Evolutionary conservation across 805 yeast genomes (phyloP), one percentile per base, ranked within the genome.

Genomic region (Saccharomycopsis schoenii): DNA sequence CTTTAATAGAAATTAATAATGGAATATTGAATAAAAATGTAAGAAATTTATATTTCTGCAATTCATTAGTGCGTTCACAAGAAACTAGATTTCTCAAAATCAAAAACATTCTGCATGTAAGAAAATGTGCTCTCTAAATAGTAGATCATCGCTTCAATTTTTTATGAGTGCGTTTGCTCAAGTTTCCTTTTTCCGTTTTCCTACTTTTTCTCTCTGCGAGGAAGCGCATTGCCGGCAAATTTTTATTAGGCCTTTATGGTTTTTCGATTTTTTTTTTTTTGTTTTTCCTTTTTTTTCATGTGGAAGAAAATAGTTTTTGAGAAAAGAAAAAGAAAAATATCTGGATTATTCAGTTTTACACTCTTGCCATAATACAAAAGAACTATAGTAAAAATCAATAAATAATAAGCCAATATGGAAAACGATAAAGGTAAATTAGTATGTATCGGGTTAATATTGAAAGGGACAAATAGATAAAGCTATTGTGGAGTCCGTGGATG

Each of bases 391-490:
- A 19, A 43, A 24, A 47, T 47, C 34, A 55, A 55, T 40, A 55
- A 40, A 25, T 15, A 41, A 39, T 41, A 40, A 57, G 54, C 71
- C 88, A 90, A 80, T 76, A 93, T 93, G 99, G 98, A 93, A 88
- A 93, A 94, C 99, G 98, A 94, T 80, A 91, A 89, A 85, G 98
- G 99, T 81, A 96, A 91, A 85, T 86, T 91, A 83, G 97, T 90
- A 89, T 80, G 97, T 89, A 71, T 58, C 15, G 42, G 52, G 29
- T 2, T 19, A 36, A 21, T 55, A 14, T 40, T 21, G 10, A 52
- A 15, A 40, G 42, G 24, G 36, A 29, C 36, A 40, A 51, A 29
- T 19, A 57, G 52, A 34, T 29, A 39, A 15, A 54, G 37, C 10
- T 12, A 12, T 37, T 17, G 19, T 19, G 29, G n/a, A 12, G 9